phyloP scores from a whole-genome alignment of 139 green algal genomes.

The Ettlia oleoabundans region DNA sequence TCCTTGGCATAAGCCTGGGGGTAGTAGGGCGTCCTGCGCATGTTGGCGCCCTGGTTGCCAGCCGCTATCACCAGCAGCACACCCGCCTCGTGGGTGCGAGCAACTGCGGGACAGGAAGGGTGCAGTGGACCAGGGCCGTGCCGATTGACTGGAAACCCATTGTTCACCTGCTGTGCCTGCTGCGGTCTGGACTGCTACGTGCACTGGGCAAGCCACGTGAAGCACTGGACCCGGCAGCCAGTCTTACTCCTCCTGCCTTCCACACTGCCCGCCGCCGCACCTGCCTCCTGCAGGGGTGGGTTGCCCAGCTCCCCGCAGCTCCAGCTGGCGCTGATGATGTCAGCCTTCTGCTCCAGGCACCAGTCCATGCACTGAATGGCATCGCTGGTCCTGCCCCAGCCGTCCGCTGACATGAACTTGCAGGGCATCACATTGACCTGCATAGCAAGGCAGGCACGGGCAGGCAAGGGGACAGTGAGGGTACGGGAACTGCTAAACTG shows the following conservation, averaged over 20 bases:
- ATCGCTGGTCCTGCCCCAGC: conserved; percentile 11
- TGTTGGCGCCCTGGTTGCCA: conserved; percentile 17
- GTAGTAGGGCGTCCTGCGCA: conserved; percentile 14
- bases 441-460: neutral
- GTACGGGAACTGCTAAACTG: no score
- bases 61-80: conserved; percentile 13
- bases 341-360: neutral
- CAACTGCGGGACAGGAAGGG: no score
- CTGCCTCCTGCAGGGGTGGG: conserved; percentile 27
- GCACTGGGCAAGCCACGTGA: no score
- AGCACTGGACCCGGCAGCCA: no score
- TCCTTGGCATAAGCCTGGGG: neutral
- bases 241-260: no score
- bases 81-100: neutral
- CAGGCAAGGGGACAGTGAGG: no score
- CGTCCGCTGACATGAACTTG: conserved; percentile 9
- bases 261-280: no score
- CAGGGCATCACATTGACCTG: conserved; percentile 25
- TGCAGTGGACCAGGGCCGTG: no score
- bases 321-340: conserved; percentile 22
- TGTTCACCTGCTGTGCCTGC: no score
- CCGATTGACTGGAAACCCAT: no score
- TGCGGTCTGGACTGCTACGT: no score
- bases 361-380: conserved; percentile 28
- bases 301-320: conserved; percentile 5